Base-by-base conservation (phyloP, 805 yeast species). In the Lipomyces mesembrius region DNA sequence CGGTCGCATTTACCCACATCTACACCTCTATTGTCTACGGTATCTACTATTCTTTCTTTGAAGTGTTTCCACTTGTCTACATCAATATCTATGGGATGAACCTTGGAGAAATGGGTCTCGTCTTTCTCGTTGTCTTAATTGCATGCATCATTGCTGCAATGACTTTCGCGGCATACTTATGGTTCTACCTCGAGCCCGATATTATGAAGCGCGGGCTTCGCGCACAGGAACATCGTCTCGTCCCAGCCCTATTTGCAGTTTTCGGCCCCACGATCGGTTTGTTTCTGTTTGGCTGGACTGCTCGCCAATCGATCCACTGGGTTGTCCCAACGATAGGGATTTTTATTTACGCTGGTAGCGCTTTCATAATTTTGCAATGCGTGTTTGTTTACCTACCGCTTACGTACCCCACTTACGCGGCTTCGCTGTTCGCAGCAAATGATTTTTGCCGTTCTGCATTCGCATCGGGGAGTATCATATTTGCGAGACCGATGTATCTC, bases 401-500 rank as follows among this genome's bases (percentile, higher is more conserved):
- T 63, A 79, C 84, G 6, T 86, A 83, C 74, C 83, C 81, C 39
- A 76, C 83, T 62, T 83, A 81, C 74, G 69, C 84, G 68, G 88
- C 88, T 2, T 85, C 88, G 0, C 88, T 84, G 1, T 85, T 83
- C 75, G 89, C 89, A 3, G 84, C 86, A 51, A 86, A 85, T 72
- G 83, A 79, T 43, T 76, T 86, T 35, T 80, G 81, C 67, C 82
- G 90, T 62, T 79, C 85, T 8, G 76, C 77, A 2, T 81, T 83
- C 69, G 90, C 87, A 1, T 85, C 86, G 68, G 84, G 82, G 2
- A 87, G 87, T 80, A 89, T 90, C 51, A 79, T 89, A 60, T 88
- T 89, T 75, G 90, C 90, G 4, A 74, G 80, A 51, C 83, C 85
- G 46, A 82, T 89, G 85, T 89, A 83, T 74, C 77, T 80, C 64